Evolutionary conservation across 306 rosid species (phyloP).

Genomic region (Luffa acutangula): DNA sequence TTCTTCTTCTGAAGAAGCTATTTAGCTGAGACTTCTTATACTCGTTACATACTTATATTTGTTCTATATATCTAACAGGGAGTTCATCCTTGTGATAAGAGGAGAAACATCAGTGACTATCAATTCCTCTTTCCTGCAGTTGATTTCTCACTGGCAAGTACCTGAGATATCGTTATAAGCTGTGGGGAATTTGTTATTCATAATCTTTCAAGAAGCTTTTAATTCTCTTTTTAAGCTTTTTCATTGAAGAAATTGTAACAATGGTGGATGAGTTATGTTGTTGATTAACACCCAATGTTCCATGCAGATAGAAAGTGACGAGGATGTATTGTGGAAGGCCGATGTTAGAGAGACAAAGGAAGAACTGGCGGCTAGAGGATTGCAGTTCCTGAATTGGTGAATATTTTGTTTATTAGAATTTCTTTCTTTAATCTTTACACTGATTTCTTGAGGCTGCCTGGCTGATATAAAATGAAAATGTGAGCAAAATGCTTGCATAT

Average conservation of each 20-base stretch:
- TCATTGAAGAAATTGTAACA: background rate
- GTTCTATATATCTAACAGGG: slow-evolving; percentile 22
- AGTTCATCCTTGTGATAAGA: slow-evolving; percentile 38
- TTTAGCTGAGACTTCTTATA: background rate
- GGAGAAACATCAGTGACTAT: slow-evolving; percentile 27
- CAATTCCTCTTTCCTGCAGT: slow-evolving; percentile 34
- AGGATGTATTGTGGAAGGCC: slow-evolving; percentile 69
- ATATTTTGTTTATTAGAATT: slow-evolving; percentile 5
- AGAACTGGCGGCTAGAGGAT: slow-evolving; percentile 67
- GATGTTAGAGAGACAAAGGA: slow-evolving; percentile 73
- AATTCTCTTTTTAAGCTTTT: slow-evolving; percentile 17
- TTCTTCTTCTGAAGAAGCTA: background rate
- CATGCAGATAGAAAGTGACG: slow-evolving; percentile 66
- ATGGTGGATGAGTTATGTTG: background rate
- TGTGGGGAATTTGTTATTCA: background rate
- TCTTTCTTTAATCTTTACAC: slow-evolving; percentile 4
- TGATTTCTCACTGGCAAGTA: slow-evolving; percentile 36
- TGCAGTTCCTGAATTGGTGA: slow-evolving; percentile 73
- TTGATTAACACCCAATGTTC: slow-evolving; percentile 9
- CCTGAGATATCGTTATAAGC: background rate
- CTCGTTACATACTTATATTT: background rate
- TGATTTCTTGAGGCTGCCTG: background rate
- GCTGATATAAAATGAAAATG: background rate
- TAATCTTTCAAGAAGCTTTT: slow-evolving; percentile 19
- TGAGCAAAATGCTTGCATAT: background rate